Conservation (phyloP, 495 filamentous ascomycete species). For the Glonium stellatum region DNA sequence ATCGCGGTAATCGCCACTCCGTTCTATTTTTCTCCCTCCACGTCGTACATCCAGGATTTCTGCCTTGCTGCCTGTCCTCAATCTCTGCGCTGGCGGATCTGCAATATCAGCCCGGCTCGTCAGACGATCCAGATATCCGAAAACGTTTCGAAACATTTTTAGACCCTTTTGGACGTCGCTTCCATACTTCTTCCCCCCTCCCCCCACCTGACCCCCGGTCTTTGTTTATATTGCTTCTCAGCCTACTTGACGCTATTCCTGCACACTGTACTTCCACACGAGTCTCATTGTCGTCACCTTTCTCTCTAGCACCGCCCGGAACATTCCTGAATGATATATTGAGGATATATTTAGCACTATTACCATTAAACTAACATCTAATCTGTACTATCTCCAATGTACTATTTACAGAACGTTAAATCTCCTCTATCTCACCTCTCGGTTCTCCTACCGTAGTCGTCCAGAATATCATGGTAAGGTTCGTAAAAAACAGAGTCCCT, state of each 20-base stretch:
- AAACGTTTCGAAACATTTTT: slow-evolving; percentile 24
- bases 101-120: not conserved
- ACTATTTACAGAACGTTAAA: not conserved
- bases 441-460: not conserved
- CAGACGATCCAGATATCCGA: not conserved
- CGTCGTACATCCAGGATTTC: not conserved
- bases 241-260: not conserved
- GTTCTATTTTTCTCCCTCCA: not conserved
- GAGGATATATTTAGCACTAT: not conserved
- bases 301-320: not conserved
- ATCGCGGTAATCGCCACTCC: not conserved
- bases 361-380: not conserved
- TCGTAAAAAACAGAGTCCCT: not conserved
- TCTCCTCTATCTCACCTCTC: not conserved
- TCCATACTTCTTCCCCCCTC: slow-evolving; percentile 1
- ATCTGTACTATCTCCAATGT: not conserved
- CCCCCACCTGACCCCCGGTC: too few species aligned
- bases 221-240: slow-evolving; percentile 11
- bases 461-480: slow-evolving; percentile 1
- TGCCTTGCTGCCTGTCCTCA: not conserved
- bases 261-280: not conserved
- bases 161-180: slow-evolving; percentile 14
- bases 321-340: not conserved
- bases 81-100: not conserved
- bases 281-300: not conserved